Evolutionary conservation across 495 filamentous ascomycete species (phyloP).

Genomic region (Aspergillus indologenus): DNA sequence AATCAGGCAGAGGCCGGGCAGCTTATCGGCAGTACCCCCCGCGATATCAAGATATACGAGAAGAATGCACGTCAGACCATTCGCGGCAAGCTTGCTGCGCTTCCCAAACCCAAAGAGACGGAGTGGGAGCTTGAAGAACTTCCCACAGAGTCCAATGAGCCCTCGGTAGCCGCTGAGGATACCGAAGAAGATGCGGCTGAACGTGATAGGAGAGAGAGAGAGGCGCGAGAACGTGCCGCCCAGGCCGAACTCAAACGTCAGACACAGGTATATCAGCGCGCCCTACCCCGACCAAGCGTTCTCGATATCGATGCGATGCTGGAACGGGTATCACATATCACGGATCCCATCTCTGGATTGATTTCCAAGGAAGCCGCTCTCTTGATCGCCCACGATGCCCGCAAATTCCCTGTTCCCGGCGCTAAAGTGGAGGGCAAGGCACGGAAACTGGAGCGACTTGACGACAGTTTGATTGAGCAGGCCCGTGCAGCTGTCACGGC

Average conservation of each 20-base stretch:
- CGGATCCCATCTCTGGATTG: constrained; percentile 54
- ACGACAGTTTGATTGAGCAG: constrained; percentile 67
- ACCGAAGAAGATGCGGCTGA: constrained; percentile 81
- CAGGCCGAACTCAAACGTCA: constrained; percentile 75
- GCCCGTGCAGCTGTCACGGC: constrained; percentile 74
- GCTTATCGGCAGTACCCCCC: constrained; percentile 70
- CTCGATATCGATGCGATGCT: constrained; percentile 71
- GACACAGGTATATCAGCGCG: constrained; percentile 84
- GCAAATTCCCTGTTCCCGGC: constrained; percentile 66
- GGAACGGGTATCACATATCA: constrained; percentile 50
- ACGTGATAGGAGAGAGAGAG: constrained; percentile 67
- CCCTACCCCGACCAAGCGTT: constrained; percentile 70
- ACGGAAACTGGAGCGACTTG: constrained; percentile 59
- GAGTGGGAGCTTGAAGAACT: constrained; percentile 87
- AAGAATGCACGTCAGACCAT: constrained; percentile 68
- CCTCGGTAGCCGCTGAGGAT: constrained; percentile 47
- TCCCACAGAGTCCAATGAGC: constrained; percentile 77
- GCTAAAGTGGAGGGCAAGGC: constrained; percentile 60
- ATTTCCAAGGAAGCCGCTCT: constrained; percentile 74
- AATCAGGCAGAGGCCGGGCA: constrained; percentile 64
- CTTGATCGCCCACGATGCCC: constrained; percentile 77
- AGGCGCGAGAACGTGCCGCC: constrained; percentile 67
- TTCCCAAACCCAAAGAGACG: constrained; percentile 87
- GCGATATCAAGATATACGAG: constrained; percentile 73
- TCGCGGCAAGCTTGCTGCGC: constrained; percentile 63